Conservation (phyloP, 2,329 filamentous ascomycete species). For the Colletotrichum higginsianum region DNA sequence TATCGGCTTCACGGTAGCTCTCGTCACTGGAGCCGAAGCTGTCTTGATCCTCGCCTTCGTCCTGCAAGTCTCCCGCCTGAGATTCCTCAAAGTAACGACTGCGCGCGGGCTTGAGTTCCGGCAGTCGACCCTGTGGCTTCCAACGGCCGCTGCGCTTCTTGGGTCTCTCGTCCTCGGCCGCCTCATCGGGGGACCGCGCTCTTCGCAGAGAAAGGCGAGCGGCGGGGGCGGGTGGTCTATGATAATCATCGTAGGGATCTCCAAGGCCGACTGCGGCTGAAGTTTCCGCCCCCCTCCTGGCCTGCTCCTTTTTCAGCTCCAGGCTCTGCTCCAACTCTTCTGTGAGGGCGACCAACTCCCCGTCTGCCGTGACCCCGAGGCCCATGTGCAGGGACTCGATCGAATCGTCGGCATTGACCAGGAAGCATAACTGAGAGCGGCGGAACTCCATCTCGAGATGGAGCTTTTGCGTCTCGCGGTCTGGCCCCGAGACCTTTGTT, state of each 20-base stretch:
- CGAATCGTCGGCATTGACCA: neutral
- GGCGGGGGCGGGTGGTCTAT: too few species aligned
- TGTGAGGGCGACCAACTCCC: neutral
- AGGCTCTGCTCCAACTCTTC: neutral
- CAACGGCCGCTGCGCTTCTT: neutral
- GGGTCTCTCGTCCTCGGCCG: neutral
- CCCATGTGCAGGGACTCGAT: neutral
- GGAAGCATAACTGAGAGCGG: neutral
- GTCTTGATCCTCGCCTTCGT: neutral
- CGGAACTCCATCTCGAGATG: neutral
- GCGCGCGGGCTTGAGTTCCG: neutral
- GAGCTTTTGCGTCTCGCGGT: too few species aligned
- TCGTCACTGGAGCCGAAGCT: neutral
- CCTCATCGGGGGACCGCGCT: neutral
- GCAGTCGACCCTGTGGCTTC: neutral
- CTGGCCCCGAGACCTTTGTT: neutral
- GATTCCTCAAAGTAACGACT: neutral
- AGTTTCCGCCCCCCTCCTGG: neutral
- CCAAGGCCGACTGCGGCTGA: too few species aligned
- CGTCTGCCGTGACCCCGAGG: neutral
- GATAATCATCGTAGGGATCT: too few species aligned
- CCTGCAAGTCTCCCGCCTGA: neutral
- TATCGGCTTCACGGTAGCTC: neutral
- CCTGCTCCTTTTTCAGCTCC: too few species aligned
- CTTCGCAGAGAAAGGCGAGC: neutral